Base-by-base conservation (phyloP, 345 rosid genomes). In the Eucalyptus viminalis region DNA sequence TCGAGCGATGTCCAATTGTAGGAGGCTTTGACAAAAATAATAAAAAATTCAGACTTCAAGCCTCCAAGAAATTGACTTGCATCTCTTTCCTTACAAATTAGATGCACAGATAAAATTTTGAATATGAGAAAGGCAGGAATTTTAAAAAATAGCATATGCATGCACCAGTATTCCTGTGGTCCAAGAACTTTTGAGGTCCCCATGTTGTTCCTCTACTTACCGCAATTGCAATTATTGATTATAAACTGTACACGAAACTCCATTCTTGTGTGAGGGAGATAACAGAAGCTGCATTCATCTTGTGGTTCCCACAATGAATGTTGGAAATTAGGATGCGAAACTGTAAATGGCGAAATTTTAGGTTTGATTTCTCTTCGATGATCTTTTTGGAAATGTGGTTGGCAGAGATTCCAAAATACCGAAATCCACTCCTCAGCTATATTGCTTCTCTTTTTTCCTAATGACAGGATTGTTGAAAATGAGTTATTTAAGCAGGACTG, bases 401-500 rank as follows among this genome's bases (percentile, higher is more conserved):
- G 85, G 27, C 47, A 76, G 47, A 76, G 1, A 11, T 40, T 40
- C 85, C 47, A 21, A 76, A 40, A 76, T 76, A 76, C 47, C 40
- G 47, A 76, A 40, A 76, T 40, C 50, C 65, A 34, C 37, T 88
- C 65, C 49, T 65, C 86, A 44, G 47, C 40, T 45, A 11, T 50
- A 40, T 88, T 50, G 22, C 81, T 49, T 72, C 53, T 13, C 29
- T 45, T 86, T 72, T 27, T 50, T 86, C 17, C 11, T 72, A 44
- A 37, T 83, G 87, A 50, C 92, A 94, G 94, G 93, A 91, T 94
- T 37, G 83, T 65, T 24, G 94, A 93, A 89, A 93, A 94, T 54
- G 94, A 92, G 83, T 89, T 94, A 69, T 92, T 93, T 53, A 92
- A 93, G 89, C 93, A 93, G 88, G 94, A 94, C 86, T 94, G 94